These are phyloP conservation scores for Sporisorium graminicola DNA, from an alignment of 1,284 basidiomycete species.

Conservation along the genomic window DNA sequence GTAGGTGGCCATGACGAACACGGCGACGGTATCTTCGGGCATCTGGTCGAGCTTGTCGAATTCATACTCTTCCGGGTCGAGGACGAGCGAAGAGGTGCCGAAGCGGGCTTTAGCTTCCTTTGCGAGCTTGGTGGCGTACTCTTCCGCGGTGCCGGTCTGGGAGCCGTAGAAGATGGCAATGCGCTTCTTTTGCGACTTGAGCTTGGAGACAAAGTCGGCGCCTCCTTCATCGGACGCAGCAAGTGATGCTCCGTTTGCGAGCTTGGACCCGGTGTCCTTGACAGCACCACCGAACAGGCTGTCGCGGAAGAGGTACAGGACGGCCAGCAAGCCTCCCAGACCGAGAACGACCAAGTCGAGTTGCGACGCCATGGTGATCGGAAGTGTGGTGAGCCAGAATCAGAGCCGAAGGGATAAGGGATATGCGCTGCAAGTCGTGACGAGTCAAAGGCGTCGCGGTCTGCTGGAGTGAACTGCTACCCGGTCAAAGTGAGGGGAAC, in stretches of 20 bases:
- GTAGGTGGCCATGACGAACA: conserved; percentile 98
- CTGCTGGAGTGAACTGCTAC: background rate
- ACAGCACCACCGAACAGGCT: conserved; percentile 45
- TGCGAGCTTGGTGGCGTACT: conserved; percentile 68
- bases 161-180: conserved; percentile 69
- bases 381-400: background rate
- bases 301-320: conserved; percentile 63
- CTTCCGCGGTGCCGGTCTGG: conserved; percentile 69
- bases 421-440: background rate
- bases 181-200: conserved; percentile 65
- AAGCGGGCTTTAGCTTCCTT: conserved; percentile 69
- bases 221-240: conserved; percentile 24
- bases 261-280: conserved; percentile 50
- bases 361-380: conserved; percentile 46
- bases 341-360: conserved; percentile 57
- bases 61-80: conserved; percentile 77
- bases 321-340: conserved; percentile 51
- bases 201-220: conserved; percentile 60
- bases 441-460: background rate
- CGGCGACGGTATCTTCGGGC: conserved; percentile 84
- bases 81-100: conserved; percentile 67
- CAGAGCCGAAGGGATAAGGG: background rate
- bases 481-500: background rate
- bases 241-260: conserved; percentile 45
- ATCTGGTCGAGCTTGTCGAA: conserved; percentile 94